Conservation (phyloP, 768 basidiomycete genomes). For the Macrolepiota dolichaula region DNA sequence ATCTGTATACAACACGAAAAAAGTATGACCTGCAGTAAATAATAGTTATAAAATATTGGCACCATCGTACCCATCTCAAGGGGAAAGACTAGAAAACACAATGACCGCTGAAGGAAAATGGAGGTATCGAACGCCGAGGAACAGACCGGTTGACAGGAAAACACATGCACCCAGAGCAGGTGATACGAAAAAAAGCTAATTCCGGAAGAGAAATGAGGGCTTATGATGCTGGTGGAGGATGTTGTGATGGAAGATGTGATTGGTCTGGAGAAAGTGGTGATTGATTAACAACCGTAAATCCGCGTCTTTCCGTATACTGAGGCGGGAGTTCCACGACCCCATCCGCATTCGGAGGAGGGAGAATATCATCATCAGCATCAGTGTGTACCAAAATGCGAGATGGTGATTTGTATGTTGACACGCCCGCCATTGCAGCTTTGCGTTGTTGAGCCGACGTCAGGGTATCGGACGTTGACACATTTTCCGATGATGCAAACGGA, state of each 20-base stretch:
- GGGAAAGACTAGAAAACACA: not conserved
- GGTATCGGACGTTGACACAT: conserved; percentile 17
- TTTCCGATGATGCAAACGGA: conserved; percentile 17
- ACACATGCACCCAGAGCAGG: not conserved
- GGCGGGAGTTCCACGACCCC: conserved; percentile 75
- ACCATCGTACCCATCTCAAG: not conserved
- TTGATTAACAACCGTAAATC: conserved; percentile 14
- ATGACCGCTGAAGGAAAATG: not conserved
- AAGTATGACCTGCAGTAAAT: conserved; percentile 8
- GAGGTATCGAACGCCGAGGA: not conserved
- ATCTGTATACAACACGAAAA: not conserved
- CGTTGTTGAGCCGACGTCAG: conserved; percentile 38
- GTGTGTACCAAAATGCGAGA: conserved; percentile 66
- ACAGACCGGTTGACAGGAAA: not conserved
- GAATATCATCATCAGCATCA: conserved; percentile 63
- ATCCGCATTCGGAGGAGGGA: conserved; percentile 37
- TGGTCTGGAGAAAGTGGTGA: not conserved
- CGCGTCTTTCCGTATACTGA: conserved; percentile 57
- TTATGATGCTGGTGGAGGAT: not conserved
- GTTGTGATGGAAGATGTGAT: not conserved
- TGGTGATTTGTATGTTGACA: conserved; percentile 31
- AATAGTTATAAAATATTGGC: not conserved
- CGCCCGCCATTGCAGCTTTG: conserved; percentile 56
- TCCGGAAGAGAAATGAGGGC: not conserved
- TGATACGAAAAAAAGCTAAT: not conserved